Evolutionary conservation across 2,329 filamentous ascomycete genomes (phyloP), one percentile per base, ranked within the genome.

Genomic region (Exophiala bonariae): DNA sequence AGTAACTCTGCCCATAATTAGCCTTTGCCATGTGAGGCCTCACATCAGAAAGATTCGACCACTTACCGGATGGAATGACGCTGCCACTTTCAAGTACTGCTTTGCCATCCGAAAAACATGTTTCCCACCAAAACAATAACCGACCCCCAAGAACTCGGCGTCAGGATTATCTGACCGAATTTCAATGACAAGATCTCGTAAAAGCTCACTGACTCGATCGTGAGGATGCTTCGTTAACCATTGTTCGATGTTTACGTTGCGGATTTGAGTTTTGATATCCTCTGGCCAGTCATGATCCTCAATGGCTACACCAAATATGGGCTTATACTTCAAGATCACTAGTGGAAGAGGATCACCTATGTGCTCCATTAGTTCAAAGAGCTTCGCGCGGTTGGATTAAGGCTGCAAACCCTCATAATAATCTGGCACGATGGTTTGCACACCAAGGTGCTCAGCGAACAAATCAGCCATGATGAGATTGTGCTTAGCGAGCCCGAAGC

Each of bases 91-190:
- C 13, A 49, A 32, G 3, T 7, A 13, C n/a, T 14, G 6, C 20
- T 49, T 49, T 8, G 39, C 39, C 19, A 49, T 19, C 11, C 20
- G 18, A 7, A 43, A 20, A 3, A 34, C 46, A 26, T 49, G 30
- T 26, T 49, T 49, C 9, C 46, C 46, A 13, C 46, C 46, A 23
- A 49, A 49, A 13, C 46, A 49, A 26, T 49, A 49, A n/a, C 46
- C 46, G 8, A 49, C 40, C 7, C 40, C 46, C 3, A 49, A 8
- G 17, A 49, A 17, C 2, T 32, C 3, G 6, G 19, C 9, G 14
- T 23, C 14, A 17, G 28, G n/a, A 22, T 8, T 20, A 34, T 5
- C 10, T 20, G n/a, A 18, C n/a, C 16, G 13, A n/a, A 47, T 7
- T n/a, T 9, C 39, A 10, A 17, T n/a, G 5, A 42, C 39, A 14